Conservation (phyloP, 176 grass and related monocot genomes). For the Oryza coarctata region DNA sequence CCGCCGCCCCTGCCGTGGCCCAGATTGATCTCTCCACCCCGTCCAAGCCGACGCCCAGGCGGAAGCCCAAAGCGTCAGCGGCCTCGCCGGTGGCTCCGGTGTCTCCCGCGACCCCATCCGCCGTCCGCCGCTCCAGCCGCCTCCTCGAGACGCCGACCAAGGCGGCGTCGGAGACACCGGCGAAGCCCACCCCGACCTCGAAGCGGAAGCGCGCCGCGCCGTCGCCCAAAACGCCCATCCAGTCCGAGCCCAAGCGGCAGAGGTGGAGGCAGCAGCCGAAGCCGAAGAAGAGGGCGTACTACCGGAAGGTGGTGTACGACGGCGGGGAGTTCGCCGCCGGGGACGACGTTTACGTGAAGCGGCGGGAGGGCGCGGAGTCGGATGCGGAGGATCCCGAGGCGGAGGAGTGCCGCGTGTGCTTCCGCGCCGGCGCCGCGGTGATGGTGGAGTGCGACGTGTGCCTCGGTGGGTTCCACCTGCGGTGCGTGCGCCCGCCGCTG, state of each 20-base stretch:
- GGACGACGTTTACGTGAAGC: conserved; percentile 88
- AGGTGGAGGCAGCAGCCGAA: conserved; percentile 34
- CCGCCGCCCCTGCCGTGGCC: not conserved
- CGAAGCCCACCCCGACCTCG: conserved; percentile 27
- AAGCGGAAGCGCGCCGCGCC: conserved; percentile 31
- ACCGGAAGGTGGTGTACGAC: conserved; percentile 73
- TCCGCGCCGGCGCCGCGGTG: conserved; percentile 47
- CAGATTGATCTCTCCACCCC: conserved; percentile 57
- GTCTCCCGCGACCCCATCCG: conserved; percentile 39
- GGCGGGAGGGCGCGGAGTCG: conserved; percentile 57
- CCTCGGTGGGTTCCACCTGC: conserved; percentile 86
- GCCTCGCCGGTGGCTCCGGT: conserved; percentile 31
- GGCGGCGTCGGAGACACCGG: not conserved
- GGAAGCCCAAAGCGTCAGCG: conserved; percentile 17
- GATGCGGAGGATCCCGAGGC: conserved; percentile 63
- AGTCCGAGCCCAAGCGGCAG: conserved; percentile 51
- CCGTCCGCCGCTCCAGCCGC: conserved; percentile 56
- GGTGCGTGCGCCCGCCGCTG: conserved; percentile 69
- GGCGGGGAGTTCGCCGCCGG: conserved; percentile 66
- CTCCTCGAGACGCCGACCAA: conserved; percentile 47
- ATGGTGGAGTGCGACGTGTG: conserved; percentile 95
- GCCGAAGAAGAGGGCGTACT: conserved; percentile 45
- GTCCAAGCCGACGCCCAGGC: conserved; percentile 41
- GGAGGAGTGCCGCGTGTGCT: conserved; percentile 82
- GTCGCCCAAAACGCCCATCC: conserved; percentile 47